These are phyloP conservation scores for Actinomortierella ambigua DNA, from an alignment of 371 early-diverging fungal species.

Conservation along the genomic window DNA sequence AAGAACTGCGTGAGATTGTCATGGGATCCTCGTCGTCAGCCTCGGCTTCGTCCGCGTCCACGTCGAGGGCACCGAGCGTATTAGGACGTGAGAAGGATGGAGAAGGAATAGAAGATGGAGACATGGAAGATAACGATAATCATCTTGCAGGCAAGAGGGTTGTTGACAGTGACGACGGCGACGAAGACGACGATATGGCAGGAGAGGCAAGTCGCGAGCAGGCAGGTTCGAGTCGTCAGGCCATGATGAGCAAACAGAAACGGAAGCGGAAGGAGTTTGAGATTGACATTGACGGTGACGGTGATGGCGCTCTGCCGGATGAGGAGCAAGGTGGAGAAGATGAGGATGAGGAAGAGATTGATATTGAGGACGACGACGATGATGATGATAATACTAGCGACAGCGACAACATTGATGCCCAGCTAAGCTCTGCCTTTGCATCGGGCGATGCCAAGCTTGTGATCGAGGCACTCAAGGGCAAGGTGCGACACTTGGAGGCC, in stretches of 20 bases:
- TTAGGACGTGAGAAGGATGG: constrained; percentile 14
- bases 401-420: constrained; percentile 16
- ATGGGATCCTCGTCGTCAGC: constrained; percentile 20
- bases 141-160: too few relatives aligned
- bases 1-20: constrained; percentile 40
- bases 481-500: constrained; percentile 70
- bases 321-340: constrained; percentile 27
- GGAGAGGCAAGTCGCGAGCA: too few relatives aligned
- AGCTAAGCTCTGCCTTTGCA: constrained; percentile 25
- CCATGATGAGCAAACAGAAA: too few relatives aligned
- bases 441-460: constrained; percentile 63
- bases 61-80: background rate
- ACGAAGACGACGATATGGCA: too few relatives aligned
- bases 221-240: too few relatives aligned
- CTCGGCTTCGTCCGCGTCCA: too few relatives aligned
- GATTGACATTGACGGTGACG: background rate
- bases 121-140: constrained; percentile 5
- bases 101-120: background rate
- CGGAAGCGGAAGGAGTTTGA: background rate
- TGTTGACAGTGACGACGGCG: too few relatives aligned
- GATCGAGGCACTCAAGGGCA: constrained; percentile 77
- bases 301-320: constrained; percentile 27
- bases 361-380: constrained; percentile 31
- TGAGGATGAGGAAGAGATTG: constrained; percentile 59
- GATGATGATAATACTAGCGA: constrained; percentile 10